Base-by-base conservation (phyloP, 129 eudicot genomes). In the Tagetes erecta region DNA sequence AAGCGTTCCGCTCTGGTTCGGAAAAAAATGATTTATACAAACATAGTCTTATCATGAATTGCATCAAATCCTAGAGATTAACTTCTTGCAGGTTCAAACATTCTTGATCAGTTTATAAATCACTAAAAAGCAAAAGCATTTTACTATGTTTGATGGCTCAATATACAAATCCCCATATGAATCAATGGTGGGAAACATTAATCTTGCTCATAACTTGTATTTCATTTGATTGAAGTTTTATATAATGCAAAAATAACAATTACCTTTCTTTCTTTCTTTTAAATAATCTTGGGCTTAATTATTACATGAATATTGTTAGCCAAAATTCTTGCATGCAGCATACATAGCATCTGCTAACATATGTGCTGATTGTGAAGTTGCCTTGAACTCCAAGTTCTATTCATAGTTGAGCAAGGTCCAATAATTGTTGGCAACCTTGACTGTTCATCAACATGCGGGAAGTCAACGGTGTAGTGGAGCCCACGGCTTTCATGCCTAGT, bases 401-500 rank as follows among this genome's bases (percentile, higher is more conserved):
- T 87, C 73, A 87, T 55, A 3, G 74, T 70, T 34, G 97, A 83
- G 77, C 84, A 71, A 45, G 99, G 99, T 47, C 87, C 81, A 8
- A 95, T 95, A 34, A 95, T 67, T 4, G 99, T 95, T 0, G 99
- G 99, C 80, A 95, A 52, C 82, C 99, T 80, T 69, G 81, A 86
- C 70, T 88, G 85, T 80, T 95, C 99, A 79, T 91, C 92, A 10
- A 91, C 73, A 51, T 95, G 79, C 0, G 99, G 99, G 70, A 79
- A 95, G 70, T 95, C 99, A 8, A 65, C 74, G 40, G 93, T 95
- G 77, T 91, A 95, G 42, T 95, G 99, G 57, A 95, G 97, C 60
- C 99, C 99, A 13, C 99, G 96, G 81, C 99, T 95, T 72, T 95
- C 99, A 3, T 86, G 97, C 64, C 99, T 83, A 6, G 97, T 79